Base-by-base conservation (phyloP, 129 eudicot genomes). In the Artemisia argyi region DNA sequence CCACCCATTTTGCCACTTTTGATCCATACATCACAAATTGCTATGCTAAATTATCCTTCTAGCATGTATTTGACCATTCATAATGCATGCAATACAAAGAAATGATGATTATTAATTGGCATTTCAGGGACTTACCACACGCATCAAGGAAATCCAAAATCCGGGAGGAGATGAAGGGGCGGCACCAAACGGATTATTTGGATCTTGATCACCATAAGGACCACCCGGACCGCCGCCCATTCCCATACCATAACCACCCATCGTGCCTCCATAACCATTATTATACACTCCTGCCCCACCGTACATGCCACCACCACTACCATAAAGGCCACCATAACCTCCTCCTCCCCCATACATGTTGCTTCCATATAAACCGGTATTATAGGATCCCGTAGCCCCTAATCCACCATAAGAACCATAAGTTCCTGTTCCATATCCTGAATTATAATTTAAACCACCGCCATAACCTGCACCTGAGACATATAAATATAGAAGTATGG, bases 261-360 rank as follows among this genome's bases (percentile, higher is more conserved):
- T 83, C 7, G 82, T 64, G 60, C 87, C 85, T 46, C 92, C 90
- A 58, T 64, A 42, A 68, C 90, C 82, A 71, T 85, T 75, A 53
- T 74, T 74, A 68, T 82, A 85, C 85, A 76, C 79, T 65, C 89
- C 83, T 30, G 74, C 85, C 24, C 84, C 85, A 32, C 83, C 78
- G 3, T 84, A 84, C 85, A 82, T 79, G 28, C 96, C 85, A 77
- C 91, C 90, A 69, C 88, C 86, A 52, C 66, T 15, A 24, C 88
- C 89, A 77, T 83, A 83, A 59, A 83, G 82, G 30, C 96, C 89
- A 67, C 96, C 89, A 68, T 85, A 84, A 74, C 88, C 87, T 74
- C 97, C 97, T 77, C 96, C 87, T 74, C 97, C 97, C 72, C 96
- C 86, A 76, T 85, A 82, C 90, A 88, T 88, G 79, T 56, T 88